Evolutionary conservation across 352 stramenopile genomes (phyloP), one percentile per base, ranked within the genome.

Genomic region (Phytophthora citricola): DNA sequence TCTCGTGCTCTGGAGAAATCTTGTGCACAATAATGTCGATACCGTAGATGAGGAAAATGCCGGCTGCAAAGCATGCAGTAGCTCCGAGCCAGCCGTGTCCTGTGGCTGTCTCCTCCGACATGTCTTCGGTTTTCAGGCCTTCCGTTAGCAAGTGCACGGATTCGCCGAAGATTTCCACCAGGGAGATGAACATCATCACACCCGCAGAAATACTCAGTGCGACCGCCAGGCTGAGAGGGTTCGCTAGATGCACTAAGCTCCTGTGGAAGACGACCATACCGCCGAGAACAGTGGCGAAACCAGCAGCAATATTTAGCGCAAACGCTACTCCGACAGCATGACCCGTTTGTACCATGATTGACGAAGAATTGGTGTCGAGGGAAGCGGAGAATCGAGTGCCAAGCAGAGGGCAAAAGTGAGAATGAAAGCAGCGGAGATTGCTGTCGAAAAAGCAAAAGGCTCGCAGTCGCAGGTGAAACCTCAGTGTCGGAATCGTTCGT

Each of bases 21-120:
- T 69, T 75, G 63, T 81, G 74, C 27, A 85, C 73, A 22, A 89
- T 56, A 1, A 46, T 14, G 40, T 87, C 77, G 47, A 86, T 71
- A 15, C 49, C 49, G 66, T 87, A 86, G 59, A 87, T 83, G n/a
- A 88, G 47, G 3, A 58, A 26, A 12, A 98, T 91, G 48, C 92
- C 94, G 14, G 57, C 76, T 68, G 93, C 97, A 73, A 98, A 97
- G 71, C 79, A 96, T 4, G 83, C 53, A 2, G 92, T 97, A 5
- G 89, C 81, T 56, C 81, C 80, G 24, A 96, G 66, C 75, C 94
- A 97, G 0, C 79, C 87, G 32, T 90, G 75, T 9, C 76, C 73
- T 5, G 32, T 57, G 11, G 72, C 69, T 0, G 69, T 82, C 11
- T 73, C 55, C 15, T 75, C 47, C 20, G 64, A 69, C 63, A 81